Base-by-base conservation (phyloP, 257 asterid genomes). In the Solanum neorickii region DNA sequence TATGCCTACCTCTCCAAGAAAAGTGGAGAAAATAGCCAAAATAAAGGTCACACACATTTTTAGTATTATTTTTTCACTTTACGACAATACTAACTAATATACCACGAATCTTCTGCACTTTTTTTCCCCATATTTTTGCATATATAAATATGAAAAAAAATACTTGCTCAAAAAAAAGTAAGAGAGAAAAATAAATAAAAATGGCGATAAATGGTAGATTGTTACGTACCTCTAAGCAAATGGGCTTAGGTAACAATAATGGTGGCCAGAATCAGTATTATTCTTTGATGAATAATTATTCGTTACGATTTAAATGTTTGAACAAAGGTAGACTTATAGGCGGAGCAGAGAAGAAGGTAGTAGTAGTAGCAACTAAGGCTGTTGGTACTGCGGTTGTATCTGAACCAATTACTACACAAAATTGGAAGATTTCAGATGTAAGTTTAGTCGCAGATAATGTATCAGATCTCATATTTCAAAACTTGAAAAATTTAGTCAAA, bases 71-170 rank as follows among this genome's bases (percentile, higher is more conserved):
- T 59, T 56, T 23, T 37, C 65, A 86, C 62, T 18, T 73, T 78
- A 16, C 25, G 92, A 91, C 93, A 92, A 89, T 12, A 18, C 39
- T 86, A 73, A 42, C 89, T 82, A 86, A 93, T 88, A 94, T 95
- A 46, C 97, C 90, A 41, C 89, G 96, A 94, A 94, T 90, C 97
- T 95, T 95, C 96, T 89, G 15, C 69, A 5, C 84, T 3, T 52
- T 13, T 59, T 6, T 6, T 1, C 39, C 39, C 39, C 39, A 37
- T 37, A 37, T 37, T 37, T 5, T 37, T 6, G 39, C 39, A 5
- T 6, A 37, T 37, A 37, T 37, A 37, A 42, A 44, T 46, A 46
- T 46, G 52, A 46, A 31, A 31, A 29, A 29, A 31, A 3, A 46
- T 46, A 41, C 15, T 15, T 27, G 21, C 21, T 37, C 74, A 1